Base-by-base conservation (phyloP, 2,329 filamentous ascomycete species). In the Neonectria magnoliae region DNA sequence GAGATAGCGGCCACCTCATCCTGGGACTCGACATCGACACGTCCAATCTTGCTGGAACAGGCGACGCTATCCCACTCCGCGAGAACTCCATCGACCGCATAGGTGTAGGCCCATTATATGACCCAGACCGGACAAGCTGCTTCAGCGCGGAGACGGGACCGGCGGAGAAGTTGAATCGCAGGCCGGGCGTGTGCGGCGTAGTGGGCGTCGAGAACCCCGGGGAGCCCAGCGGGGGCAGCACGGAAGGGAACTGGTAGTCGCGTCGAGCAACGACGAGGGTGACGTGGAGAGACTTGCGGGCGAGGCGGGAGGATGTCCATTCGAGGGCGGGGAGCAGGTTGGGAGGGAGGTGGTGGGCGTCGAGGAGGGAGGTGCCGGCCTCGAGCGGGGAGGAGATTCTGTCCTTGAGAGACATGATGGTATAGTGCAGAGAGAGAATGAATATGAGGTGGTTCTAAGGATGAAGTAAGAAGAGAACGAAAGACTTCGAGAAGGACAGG, bases 381-480 rank as follows among this genome's bases (percentile, higher is more conserved):
- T 90, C 88, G 61, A 91, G 82, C 14, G 88, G 88, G 54, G 87
- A 84, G 1, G 88, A 90, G 71, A 90, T 90, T 61, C 79, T 81
- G 60, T 82, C 79, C 78, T 88, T 90, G 73, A 85, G 80, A 42
- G 81, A 73, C 81, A 85, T 84, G 69, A 38, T 48, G 48, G 33
- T 41, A 31, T n/a, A 7, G 47, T 16, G 16, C n/a, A 27, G 16
- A 38, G 36, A 38, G 36, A 38, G 14, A n/a, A 38, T n/a, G 14
- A 16, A n/a, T n/a, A n/a, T 8, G 5, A 8, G 14, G 14, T 8
- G 25, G 45, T 60, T 58, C 38, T 18, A 36, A 58, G 6, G 54
- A 61, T 31, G 44, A 62, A 20, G 47, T 55, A 48, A 16, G 54
- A 59, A 44, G 47, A 60, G 47, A 51, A 62, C 51, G 31, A 51